phyloP scores from a whole-genome alignment of 2,329 filamentous ascomycete species.

The Zymoseptoria crescenta region DNA sequence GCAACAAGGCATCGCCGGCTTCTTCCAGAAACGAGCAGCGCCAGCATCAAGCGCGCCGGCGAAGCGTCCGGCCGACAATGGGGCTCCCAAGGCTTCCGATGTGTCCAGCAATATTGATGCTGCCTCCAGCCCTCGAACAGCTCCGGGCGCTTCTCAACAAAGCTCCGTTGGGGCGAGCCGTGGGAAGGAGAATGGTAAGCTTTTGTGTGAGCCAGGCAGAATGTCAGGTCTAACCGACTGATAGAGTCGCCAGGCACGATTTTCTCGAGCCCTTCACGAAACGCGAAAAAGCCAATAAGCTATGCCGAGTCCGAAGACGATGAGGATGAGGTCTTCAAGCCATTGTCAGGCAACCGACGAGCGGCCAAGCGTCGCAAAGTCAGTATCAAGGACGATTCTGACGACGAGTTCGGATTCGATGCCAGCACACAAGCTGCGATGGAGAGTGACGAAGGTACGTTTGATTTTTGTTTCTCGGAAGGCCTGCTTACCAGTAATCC shows the following conservation, averaged over 20 bases:
- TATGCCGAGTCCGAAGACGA: slow-evolving; percentile 80
- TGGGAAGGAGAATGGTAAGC: slow-evolving; percentile 47
- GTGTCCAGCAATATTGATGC: slow-evolving; percentile 10
- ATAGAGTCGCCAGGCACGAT: slow-evolving; percentile 40
- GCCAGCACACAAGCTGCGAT: slow-evolving; percentile 49
- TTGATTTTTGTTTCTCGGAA: not conserved
- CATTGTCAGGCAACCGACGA: slow-evolving; percentile 41
- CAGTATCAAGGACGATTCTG: slow-evolving; percentile 58
- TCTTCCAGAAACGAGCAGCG: slow-evolving; percentile 56
- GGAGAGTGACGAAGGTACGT: slow-evolving; percentile 54
- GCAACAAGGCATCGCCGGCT: slow-evolving; percentile 67
- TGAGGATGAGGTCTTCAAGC: slow-evolving; percentile 62
- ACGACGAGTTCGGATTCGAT: slow-evolving; percentile 59
- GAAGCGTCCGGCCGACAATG: slow-evolving; percentile 24
- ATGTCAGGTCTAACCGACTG: slow-evolving; percentile 35
- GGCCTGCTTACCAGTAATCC: slow-evolving; percentile 15
- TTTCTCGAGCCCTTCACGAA: slow-evolving; percentile 68
- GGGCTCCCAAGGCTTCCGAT: slow-evolving; percentile 2
- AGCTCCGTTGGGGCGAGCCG: slow-evolving; percentile 44
- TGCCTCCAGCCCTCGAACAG: slow-evolving; percentile 14
- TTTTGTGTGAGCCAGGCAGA: not conserved
- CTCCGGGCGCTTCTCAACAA: slow-evolving; percentile 34
- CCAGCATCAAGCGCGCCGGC: slow-evolving; percentile 37
- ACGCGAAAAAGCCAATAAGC: slow-evolving; percentile 61
- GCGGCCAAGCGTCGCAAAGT: slow-evolving; percentile 53